Base-by-base conservation (phyloP, 805 yeast species). In the Cyberlindnera veronae region DNA sequence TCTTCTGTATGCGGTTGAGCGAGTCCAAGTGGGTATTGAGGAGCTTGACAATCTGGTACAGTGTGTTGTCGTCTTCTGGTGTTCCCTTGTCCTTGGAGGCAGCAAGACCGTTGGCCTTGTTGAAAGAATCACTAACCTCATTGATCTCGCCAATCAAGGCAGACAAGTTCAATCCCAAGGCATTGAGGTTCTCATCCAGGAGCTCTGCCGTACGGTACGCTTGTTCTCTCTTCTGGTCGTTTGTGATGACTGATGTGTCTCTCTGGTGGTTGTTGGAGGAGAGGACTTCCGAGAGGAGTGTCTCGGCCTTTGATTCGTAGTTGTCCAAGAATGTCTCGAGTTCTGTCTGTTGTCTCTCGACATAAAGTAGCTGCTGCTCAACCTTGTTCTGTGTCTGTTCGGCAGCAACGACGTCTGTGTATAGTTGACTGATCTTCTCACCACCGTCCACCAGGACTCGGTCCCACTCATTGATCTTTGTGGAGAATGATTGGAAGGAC, bases 271-370 rank as follows among this genome's bases (percentile, higher is more conserved):
- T 32, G 52, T 53, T 51, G 2, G 70, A 55, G 6, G 67, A 53
- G 7, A 65, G 45, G 6, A 65, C 64, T 38, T 66, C 71, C 4
- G 66, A 54, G 13, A 66, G 48, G 17, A 64, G 44, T 4, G 60
- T 50, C 33, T 64, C 69, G 1, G 68, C 63, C 45, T 63, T 67
- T 1, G 44, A 31, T 61, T 93, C 98, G 56, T 90, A 90, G 46
- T 82, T 82, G 49, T 84, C 84, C 47, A 93, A 72, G 53, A 91
- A 73, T 13, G 75, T 69, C 44, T 91, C 99, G 35, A 93, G 68
- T 55, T 91, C 98, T 43, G 85, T 87, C 58, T 93, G 99, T 60
- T 93, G 98, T 51, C 83, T 82, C 55, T 84, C 93, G 36, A 93
- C 84, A 56, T 89, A 91, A 29, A 80, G 69, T 41, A 93, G 69